Evolutionary conservation across 106 monocot species (phyloP), one percentile per base, ranked within the genome.

Genomic region (Acanthochlamys bracteata): DNA sequence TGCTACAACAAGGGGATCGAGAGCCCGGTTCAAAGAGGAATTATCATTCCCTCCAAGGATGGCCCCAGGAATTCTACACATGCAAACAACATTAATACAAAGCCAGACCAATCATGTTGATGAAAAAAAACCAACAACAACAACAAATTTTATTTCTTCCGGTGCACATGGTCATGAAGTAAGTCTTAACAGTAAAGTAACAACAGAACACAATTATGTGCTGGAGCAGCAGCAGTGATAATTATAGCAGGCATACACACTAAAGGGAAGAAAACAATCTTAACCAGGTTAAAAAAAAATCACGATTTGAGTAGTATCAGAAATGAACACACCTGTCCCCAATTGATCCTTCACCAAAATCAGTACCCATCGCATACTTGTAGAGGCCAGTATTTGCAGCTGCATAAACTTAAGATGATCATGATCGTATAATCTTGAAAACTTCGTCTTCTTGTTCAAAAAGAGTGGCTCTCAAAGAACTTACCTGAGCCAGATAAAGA

Each of bases 401-500:
- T 77, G 53, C 51, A 70, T 20, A 27, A 24, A 66, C 2, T 14
- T 22, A 55, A 67, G 11, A 6, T 54, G 23, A 49, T 49, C 49
- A 49, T 4, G 49, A 17, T 49, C 49, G 10, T 33, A 1, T 33
- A 1, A 33, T 33, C 4, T 33, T 6, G 33, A 33, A 33, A 6
- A 33, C 33, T 33, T 6, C 1, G 6, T 33, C 6, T 33, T 33
- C 6, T 6, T 33, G 6, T 33, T 33, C 33, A 33, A 33, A 33
- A 64, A 46, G 14, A 43, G 11, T 10, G 40, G 7, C 24, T 11
- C 11, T 25, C 20, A 41, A 49, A 40, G 27, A 49, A 53, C 46
- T 68, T 68, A 75, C 68, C 67, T 24, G 42, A 7, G 26, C 26
- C 55, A 4, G 67, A 60, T 62, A 67, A 43, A 53, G 74, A 75